phyloP scores from a whole-genome alignment of 2,329 filamentous ascomycete species.

The Calonectria henricotiae region DNA sequence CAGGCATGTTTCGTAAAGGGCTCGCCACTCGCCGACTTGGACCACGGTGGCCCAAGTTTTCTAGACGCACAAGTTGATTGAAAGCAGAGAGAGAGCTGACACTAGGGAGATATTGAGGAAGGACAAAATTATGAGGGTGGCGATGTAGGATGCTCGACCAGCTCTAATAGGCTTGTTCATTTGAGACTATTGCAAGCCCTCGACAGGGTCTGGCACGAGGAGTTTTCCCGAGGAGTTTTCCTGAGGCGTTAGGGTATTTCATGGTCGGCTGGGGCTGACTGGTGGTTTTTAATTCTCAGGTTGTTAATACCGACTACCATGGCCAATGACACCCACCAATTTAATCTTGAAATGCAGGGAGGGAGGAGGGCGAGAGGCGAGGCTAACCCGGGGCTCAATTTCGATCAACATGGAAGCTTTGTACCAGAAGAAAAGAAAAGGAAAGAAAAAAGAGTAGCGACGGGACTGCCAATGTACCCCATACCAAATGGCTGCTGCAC shows the following conservation, averaged over 20 bases:
- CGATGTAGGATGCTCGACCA: neutral
- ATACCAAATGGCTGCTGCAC: slow-evolving; percentile 46
- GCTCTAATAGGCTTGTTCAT: slow-evolving; percentile 11
- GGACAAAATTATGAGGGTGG: slow-evolving; percentile 38
- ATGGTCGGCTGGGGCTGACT: slow-evolving; percentile 40
- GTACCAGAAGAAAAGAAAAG: slow-evolving; percentile 6
- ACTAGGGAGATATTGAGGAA: slow-evolving; percentile 39
- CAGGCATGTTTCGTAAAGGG: slow-evolving; percentile 33
- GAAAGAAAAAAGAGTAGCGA: slow-evolving; percentile 26
- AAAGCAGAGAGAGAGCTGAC: slow-evolving; percentile 31
- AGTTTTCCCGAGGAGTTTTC: slow-evolving; percentile 11
- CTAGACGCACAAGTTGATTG: neutral
- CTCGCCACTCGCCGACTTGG: slow-evolving; percentile 25
- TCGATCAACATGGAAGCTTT: slow-evolving; percentile 15
- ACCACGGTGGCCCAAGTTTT: slow-evolving; percentile 20
- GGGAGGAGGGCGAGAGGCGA: neutral
- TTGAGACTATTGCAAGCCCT: slow-evolving; percentile 18
- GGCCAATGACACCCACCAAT: slow-evolving; percentile 3
- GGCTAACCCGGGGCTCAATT: slow-evolving; percentile 20
- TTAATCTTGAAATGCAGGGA: slow-evolving; percentile 10
- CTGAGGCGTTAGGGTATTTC: slow-evolving; percentile 16
- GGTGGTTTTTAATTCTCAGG: slow-evolving; percentile 23
- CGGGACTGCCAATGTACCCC: slow-evolving; percentile 44
- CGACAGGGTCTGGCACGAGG: slow-evolving; percentile 21
- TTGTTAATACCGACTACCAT: slow-evolving; percentile 26